These are phyloP conservation scores for Solanum chilense DNA, from an alignment of 257 asterid genomes.

Conservation along the genomic window DNA sequence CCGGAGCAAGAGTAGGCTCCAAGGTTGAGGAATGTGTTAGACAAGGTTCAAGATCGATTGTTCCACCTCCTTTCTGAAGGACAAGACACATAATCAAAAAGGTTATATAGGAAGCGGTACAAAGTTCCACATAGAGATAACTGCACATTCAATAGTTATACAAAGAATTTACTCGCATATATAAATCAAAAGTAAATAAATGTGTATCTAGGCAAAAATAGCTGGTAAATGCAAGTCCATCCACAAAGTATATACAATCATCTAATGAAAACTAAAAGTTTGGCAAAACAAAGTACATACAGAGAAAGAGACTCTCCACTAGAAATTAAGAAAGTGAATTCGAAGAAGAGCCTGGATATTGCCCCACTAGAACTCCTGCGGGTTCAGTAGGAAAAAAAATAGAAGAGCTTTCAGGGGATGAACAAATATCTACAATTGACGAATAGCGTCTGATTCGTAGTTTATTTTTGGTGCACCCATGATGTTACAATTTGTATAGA, in stretches of 20 bases:
- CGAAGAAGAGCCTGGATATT: neutral
- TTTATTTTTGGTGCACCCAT: neutral
- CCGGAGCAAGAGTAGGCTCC: slow-evolving; percentile 99
- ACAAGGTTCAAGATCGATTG: slow-evolving; percentile 84
- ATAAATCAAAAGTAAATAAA: neutral
- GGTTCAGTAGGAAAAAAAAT: neutral
- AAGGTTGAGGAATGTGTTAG: slow-evolving; percentile 86
- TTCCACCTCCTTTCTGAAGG: slow-evolving; percentile 82
- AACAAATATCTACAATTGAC: neutral
- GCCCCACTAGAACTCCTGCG: neutral
- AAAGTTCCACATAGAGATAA: neutral
- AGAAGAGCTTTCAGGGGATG: neutral
- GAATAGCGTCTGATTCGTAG: neutral
- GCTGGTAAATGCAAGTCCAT: neutral
- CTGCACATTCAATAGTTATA: neutral
- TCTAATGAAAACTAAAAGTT: neutral
- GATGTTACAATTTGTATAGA: neutral
- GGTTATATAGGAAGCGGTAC: neutral
- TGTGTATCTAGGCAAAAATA: neutral
- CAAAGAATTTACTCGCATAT: neutral
- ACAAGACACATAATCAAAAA: neutral
- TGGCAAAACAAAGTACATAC: neutral
- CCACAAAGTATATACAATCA: neutral
- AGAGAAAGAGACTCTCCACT: neutral
- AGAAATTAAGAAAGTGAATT: neutral